Evolutionary conservation across 352 stramenopile species (phyloP), one percentile per base, ranked within the genome.

Genomic region (Globisporangium orthogonon): DNA sequence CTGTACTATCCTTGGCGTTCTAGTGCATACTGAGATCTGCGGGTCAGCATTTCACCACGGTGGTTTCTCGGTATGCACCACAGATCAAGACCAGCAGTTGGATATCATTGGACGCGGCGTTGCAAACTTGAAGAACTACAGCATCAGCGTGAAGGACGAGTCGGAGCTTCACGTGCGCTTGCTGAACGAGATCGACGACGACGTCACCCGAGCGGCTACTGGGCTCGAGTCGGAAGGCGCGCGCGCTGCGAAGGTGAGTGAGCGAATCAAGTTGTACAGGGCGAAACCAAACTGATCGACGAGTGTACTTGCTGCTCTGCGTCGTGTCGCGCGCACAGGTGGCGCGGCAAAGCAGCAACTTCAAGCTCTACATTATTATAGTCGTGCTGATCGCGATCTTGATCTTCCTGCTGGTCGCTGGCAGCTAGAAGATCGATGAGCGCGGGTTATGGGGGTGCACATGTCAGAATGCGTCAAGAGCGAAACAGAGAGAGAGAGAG

Each of bases 281-380:
- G 23, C 23, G 23, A 23, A 23, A 23, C 23, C 23, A 23, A 23
- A 23, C 23, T 23, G 23, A 23, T 23, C 23, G 23, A 23, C 23
- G 23, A 23, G 23, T 23, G 23, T 23, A 23, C 23, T 23, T 23
- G 23, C 9, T n/a, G 54, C 14, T 40, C 39, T 52, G 30, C 49
- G 17, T 47, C 18, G 29, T 43, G 18, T 23, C 23, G 23, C 23
- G 39, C 14, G 11, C 49, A 4, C 54, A 97, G 70, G 91, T 96
- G 63, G 95, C 96, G 62, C 92, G 94, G 62, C 76, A 97, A 56
- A 97, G 95, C 73, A 91, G 96, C 68, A 96, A 97, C 67, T 96
- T 97, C 61, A 96, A 96, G 67, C 73, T 97, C 50, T 97, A 97
- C 73, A 63, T 97, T 41, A 91, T 86, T 60, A 97, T 97, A 70